A percentile compares a stretch with the other conserved stretches of the same genome.
These are phyloP conservation scores for Phytophthora sp. DNA, from an alignment of 352 stramenopile species.

Conservation along the genomic window DNA sequence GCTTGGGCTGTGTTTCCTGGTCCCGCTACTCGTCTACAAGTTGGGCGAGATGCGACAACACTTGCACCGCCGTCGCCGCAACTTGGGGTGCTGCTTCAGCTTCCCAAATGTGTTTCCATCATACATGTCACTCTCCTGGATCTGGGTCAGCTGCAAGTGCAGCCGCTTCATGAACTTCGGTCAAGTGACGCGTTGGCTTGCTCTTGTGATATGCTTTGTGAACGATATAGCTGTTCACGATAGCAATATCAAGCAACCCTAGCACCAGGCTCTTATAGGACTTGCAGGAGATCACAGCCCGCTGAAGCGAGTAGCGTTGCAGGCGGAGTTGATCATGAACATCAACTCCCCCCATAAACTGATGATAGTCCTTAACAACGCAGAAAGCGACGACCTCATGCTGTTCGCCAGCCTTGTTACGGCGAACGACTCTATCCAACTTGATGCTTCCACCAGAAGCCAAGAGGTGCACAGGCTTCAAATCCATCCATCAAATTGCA, in stretches of 20 bases:
- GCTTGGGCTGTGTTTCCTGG: background rate
- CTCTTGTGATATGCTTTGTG: background rate
- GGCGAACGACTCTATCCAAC: background rate
- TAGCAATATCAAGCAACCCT: too few species aligned
- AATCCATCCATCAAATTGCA: background rate
- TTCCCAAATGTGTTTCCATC: background rate
- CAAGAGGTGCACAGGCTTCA: background rate
- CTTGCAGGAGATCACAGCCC: too few species aligned
- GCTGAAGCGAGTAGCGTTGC: too few species aligned
- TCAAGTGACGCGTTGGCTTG: background rate
- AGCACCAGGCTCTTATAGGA: too few species aligned
- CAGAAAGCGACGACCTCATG: background rate
- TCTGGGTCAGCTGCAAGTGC: background rate
- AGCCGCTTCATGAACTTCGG: background rate
- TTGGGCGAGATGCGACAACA: too few species aligned
- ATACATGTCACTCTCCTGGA: background rate
- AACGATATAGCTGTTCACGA: background rate
- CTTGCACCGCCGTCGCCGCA: background rate
- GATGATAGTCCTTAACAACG: background rate
- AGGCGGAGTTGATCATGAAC: too few species aligned
- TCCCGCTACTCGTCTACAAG: too few species aligned
- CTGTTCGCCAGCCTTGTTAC: background rate
- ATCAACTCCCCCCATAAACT: too few species aligned
- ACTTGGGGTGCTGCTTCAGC: background rate
- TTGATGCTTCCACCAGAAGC: background rate